Evolutionary conservation across 176 grass and related monocot species (phyloP).

Genomic region (Avena insularis): DNA sequence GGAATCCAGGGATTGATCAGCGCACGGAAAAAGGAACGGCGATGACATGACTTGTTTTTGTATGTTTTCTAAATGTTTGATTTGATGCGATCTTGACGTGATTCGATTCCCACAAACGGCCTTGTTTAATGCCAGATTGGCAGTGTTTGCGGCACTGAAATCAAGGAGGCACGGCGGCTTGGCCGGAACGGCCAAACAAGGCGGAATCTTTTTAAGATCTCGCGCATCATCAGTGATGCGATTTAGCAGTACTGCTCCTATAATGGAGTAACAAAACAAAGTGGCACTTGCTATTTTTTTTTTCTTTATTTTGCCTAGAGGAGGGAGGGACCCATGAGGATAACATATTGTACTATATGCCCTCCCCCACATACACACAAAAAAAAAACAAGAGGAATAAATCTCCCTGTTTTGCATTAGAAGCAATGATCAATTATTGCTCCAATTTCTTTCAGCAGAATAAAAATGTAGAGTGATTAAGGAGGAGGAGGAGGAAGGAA

Average conservation of each 20-base stretch:
- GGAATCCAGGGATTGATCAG: slow-evolving; percentile 35
- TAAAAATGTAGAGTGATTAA: not conserved
- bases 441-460: not conserved
- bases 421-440: slow-evolving; percentile 45
- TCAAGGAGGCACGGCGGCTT: not conserved
- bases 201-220: slow-evolving; percentile 53
- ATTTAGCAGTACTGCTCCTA: not conserved
- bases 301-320: not conserved
- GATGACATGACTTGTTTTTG: not conserved
- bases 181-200: slow-evolving; percentile 33
- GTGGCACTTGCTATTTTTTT: slow-evolving; percentile 33
- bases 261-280: not conserved
- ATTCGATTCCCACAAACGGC: slow-evolving; percentile 43
- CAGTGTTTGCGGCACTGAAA: slow-evolving; percentile 40
- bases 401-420: not conserved
- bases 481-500: not conserved
- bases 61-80: not conserved
- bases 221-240: slow-evolving; percentile 43
- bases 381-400: not conserved
- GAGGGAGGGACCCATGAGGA: slow-evolving; percentile 20
- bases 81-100: slow-evolving; percentile 29
- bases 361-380: not conserved
- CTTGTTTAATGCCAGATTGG: slow-evolving; percentile 13
- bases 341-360: slow-evolving; percentile 30
- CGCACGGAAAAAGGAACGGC: not conserved